phyloP scores from a whole-genome alignment of 2,329 filamentous ascomycete species.

The Plenodomus lindquistii region DNA sequence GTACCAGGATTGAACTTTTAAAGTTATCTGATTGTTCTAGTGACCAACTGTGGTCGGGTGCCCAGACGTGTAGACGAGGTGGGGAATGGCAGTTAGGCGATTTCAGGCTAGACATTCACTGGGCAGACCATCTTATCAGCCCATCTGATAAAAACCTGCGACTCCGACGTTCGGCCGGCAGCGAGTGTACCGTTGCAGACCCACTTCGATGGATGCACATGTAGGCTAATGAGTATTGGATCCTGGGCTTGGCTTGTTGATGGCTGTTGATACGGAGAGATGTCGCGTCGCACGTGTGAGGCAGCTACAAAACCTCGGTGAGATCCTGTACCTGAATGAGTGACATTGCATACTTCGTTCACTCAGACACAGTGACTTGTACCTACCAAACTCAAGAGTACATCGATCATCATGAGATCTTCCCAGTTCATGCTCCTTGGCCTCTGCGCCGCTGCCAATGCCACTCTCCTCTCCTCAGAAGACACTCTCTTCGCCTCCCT shows the following conservation, averaged over 20 bases:
- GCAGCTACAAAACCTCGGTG: conserved; percentile 16
- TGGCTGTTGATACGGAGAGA: neutral
- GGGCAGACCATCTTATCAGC: conserved; percentile 26
- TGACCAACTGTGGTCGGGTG: conserved; percentile 3
- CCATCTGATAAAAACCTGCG: conserved; percentile 31
- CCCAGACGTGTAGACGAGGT: conserved; percentile 9
- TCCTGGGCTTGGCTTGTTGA: neutral
- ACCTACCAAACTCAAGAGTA: conserved; percentile 3
- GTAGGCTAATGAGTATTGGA: conserved; percentile 2
- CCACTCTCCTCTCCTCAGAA: conserved; percentile 11
- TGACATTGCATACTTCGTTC: neutral
- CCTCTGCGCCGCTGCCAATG: conserved; percentile 17
- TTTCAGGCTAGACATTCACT: conserved; percentile 6
- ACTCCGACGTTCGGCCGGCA: conserved; percentile 31
- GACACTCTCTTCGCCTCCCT: conserved; percentile 27
- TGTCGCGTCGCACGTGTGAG: neutral
- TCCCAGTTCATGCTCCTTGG: conserved; percentile 6
- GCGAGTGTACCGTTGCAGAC: neutral
- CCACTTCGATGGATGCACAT: neutral
- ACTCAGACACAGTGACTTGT: neutral
- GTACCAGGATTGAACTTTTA: neutral
- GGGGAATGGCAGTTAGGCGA: neutral
- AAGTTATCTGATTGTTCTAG: conserved; percentile 37
- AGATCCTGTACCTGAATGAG: conserved; percentile 1
- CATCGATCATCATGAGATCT: conserved; percentile 18